phyloP scores from a whole-genome alignment of 441 rosid species.

The Populus hybrid region DNA sequence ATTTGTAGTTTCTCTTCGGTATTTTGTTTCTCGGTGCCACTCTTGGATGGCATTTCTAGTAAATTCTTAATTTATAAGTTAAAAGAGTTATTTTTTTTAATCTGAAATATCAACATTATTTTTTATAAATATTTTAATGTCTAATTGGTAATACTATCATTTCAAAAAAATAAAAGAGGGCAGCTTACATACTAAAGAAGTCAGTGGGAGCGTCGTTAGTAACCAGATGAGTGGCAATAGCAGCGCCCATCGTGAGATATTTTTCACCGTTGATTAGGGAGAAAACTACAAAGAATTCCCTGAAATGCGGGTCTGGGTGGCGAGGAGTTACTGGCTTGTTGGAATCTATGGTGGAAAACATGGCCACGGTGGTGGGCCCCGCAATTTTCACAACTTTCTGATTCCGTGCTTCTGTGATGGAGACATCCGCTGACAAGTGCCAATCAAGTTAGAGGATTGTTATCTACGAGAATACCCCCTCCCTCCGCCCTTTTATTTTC shows the following conservation, averaged over 20 bases:
- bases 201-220: neutral
- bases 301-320: slow-evolving; percentile 27
- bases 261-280: slow-evolving; percentile 26
- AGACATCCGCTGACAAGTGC: slow-evolving; percentile 21
- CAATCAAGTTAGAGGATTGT: slow-evolving; percentile 1
- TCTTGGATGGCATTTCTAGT: neutral
- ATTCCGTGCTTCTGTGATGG: slow-evolving; percentile 24
- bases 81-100: too few species aligned
- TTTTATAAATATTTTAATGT: neutral
- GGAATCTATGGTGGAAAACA: slow-evolving; percentile 27
- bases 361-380: slow-evolving; percentile 27
- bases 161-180: neutral
- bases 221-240: neutral
- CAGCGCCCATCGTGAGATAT: neutral
- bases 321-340: slow-evolving; percentile 9
- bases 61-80: too few species aligned
- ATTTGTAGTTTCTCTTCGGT: neutral
- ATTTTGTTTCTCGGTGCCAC: neutral
- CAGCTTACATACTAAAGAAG: neutral
- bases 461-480: slow-evolving; percentile 16
- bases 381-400: neutral
- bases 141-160: neutral
- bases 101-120: too few species aligned
- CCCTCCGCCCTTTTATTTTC: neutral
- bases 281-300: slow-evolving; percentile 9